Evolutionary conservation across 202 grass and related monocot species (phyloP), one percentile per base, ranked within the genome.

Genomic region (Panicum hallii): DNA sequence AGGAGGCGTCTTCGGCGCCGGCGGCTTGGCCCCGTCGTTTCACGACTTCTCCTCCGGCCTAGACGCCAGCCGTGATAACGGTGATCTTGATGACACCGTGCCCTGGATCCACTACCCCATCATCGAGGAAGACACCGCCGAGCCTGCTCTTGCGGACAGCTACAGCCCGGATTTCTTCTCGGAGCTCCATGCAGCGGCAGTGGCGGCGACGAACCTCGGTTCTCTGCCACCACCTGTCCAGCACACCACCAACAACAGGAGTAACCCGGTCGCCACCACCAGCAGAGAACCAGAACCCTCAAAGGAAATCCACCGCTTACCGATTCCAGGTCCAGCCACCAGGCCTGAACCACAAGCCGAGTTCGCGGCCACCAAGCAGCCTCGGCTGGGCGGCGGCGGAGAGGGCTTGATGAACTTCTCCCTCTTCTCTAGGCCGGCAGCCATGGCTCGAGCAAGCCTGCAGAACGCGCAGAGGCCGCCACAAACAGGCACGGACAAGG

Each of bases 91-190:
- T 41, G 86, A 91, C 72, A 87, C 65, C 23, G 94, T 94, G 6
- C 94, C 94, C 0, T 92, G 94, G 94, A 90, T 97, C 16, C 28
- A 94, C 91, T 97, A 92, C 76, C 85, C 94, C 43, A 89, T 92
- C 77, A 72, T 80, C 10, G 87, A 94, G 15, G 88, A 86, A 20
- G 84, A 83, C 16, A 43, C 19, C 85, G 45, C 78, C 52, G 12
- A 48, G 5, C 79, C 84, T 28, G 74, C 84, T n/a, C 79, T 87
- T 16, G 70, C 74, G 0, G 67, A 41, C 11, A n/a, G 38, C 74
- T 93, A 89, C 46, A 84, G 79, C 52, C 78, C 83, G 3, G 88
- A 93, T 63, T 91, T 91, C 60, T 88, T 93, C 86, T 80, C 83
- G 14, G 88, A 93, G 63, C 84, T 93, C 70, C 79, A 87, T 12